Evolutionary conservation across 345 rosid genomes (phyloP).

Genomic region (rapeseed (Brassica napus)): DNA sequence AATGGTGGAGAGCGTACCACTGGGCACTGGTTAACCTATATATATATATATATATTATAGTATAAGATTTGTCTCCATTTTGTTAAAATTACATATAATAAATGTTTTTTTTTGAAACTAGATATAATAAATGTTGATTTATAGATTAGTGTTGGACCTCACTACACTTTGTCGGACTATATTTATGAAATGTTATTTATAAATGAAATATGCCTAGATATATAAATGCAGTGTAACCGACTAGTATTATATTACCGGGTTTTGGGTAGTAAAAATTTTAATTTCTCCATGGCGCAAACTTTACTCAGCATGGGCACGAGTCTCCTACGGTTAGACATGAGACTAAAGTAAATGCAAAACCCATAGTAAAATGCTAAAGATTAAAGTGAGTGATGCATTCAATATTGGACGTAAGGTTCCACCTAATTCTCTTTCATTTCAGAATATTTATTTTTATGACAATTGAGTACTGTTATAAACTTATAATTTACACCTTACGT

Average conservation of each 20-base stretch:
- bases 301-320: neutral
- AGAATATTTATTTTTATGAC: neutral
- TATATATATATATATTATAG: no score
- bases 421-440: neutral
- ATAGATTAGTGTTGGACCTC: conserved; percentile 14
- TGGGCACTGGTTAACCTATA: conserved; percentile 1
- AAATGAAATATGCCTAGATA: neutral
- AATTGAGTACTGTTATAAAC: neutral
- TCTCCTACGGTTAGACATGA: neutral
- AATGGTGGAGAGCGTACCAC: neutral
- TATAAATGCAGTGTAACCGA: neutral
- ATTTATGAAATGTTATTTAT: neutral
- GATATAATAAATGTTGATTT: neutral
- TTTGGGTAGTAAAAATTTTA: neutral
- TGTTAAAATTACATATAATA: neutral
- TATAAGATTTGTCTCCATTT: neutral
- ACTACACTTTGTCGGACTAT: neutral
- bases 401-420: neutral
- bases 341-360: neutral
- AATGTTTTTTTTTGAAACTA: no score
- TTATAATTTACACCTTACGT: neutral
- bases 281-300: conserved; percentile 3
- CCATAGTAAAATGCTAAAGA: neutral
- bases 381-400: neutral
- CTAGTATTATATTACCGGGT: neutral